phyloP scores from a whole-genome alignment of 441 rosid genomes.

The Metrosideros polymorpha region DNA sequence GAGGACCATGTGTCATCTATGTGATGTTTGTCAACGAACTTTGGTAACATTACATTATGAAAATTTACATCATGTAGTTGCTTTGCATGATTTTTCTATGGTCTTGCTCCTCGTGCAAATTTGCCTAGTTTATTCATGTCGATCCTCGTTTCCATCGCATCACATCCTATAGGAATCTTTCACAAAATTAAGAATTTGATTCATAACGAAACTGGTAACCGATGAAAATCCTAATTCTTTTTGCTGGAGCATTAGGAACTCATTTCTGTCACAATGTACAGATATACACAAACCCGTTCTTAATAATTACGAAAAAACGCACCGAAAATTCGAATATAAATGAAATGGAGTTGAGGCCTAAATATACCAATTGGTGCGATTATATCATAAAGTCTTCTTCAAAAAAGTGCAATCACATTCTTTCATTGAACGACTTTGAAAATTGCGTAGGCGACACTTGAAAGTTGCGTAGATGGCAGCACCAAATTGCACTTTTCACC shows the following conservation, averaged over 20 bases:
- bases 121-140: not conserved
- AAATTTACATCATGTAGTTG: not conserved
- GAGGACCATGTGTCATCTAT: not conserved
- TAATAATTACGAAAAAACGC: not conserved
- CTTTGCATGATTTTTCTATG: not conserved
- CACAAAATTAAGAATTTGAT: not conserved
- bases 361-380: not conserved
- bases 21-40: not conserved
- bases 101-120: not conserved
- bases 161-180: no score
- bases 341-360: not conserved
- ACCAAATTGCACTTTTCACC: not conserved
- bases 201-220: not conserved
- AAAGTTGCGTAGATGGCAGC: not conserved
- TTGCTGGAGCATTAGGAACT: not conserved
- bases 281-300: not conserved
- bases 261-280: not conserved
- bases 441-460: fast-evolving
- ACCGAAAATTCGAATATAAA: not conserved
- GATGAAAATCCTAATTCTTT: not conserved
- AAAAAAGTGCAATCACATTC: not conserved
- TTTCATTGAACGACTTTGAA: not conserved
- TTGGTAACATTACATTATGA: not conserved
- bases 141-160: not conserved
- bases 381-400: not conserved